Evolutionary conservation across 2,329 filamentous ascomycete genomes (phyloP), one percentile per base, ranked within the genome.

Genomic region (Nannizzia gypsea): DNA sequence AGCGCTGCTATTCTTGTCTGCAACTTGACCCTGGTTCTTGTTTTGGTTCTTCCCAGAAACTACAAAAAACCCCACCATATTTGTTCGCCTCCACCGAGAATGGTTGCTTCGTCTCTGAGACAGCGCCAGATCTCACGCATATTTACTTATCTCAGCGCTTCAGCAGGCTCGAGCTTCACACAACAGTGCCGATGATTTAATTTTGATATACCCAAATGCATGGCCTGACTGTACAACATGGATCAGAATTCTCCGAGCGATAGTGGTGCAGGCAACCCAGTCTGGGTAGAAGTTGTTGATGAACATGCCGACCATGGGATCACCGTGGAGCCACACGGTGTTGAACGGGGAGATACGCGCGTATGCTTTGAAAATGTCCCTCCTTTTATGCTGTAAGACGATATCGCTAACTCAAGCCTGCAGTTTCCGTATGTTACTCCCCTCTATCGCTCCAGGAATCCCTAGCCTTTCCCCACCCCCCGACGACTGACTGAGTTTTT

Each of bases 361-460:
- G 74, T 76, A 66, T 61, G 73, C 60, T 17, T 17, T n/a, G 74
- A 63, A 61, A 72, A 57, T 20, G 11, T 22, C 50, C 50, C 8
- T 17, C 24, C 31, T 11, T 50, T 13, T 26, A 54, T 31, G 11
- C 17, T 17, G 2, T 26, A 36, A 3, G 13, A 11, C n/a, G 6
- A 34, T n/a, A 3, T 52, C 11, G 6, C 50, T 54, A 31, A 54
- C 50, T 24, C 15, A 26, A n/a, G 24, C 4, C 6, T 62, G 34
- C 59, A 64, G 60, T 63, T 61, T 22, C 38, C 48, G 56, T 58
- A 58, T 31, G 56, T 17, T 58, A 9, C 24, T 36, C 31, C 31
- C 9, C 13, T 36, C n/a, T 6, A 42, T 6, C n/a, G 6, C 38
- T 28, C 50, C 26, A 34, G 9, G 2, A 52, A 6, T 4, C 11